Evolutionary conservation across 495 filamentous ascomycete species (phyloP).

Genomic region (Hypoxylon cercidicola): DNA sequence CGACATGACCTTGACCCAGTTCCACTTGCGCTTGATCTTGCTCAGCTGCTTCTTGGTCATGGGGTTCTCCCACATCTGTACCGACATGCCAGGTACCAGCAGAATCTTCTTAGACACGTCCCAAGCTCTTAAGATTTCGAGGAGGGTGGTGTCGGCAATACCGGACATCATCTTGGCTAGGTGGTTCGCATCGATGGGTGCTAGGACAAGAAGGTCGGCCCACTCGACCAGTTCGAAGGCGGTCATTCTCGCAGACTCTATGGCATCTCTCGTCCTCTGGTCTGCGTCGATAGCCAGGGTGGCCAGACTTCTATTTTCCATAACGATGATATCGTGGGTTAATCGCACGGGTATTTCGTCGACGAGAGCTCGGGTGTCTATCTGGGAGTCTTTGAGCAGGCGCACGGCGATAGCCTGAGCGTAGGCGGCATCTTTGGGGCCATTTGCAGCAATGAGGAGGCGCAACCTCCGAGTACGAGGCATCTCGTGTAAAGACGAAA

Average conservation of each 20-base stretch:
- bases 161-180: conserved; percentile 86
- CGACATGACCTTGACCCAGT: conserved; percentile 76
- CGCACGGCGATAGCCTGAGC: conserved; percentile 65
- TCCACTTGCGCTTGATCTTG: conserved; percentile 82
- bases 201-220: conserved; percentile 86
- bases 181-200: conserved; percentile 83
- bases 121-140: conserved; percentile 83
- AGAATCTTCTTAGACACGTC: conserved; percentile 84
- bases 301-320: conserved; percentile 55
- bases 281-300: conserved; percentile 37
- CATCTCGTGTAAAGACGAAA: conserved; percentile 53
- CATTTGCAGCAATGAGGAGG: conserved; percentile 64
- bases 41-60: conserved; percentile 83
- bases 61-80: conserved; percentile 85
- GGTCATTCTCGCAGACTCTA: conserved; percentile 59
- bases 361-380: conserved; percentile 64
- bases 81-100: conserved; percentile 84
- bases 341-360: conserved; percentile 63
- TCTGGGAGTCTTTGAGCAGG: conserved; percentile 64
- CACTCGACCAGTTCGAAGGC: conserved; percentile 81
- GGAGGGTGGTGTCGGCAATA: conserved; percentile 75
- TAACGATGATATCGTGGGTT: conserved; percentile 61
- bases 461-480: conserved; percentile 57
- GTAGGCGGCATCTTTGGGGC: conserved; percentile 60
- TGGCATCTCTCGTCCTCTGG: conserved; percentile 49